Base-by-base conservation (phyloP, 805 yeast genomes). In the Candida silvatica region DNA sequence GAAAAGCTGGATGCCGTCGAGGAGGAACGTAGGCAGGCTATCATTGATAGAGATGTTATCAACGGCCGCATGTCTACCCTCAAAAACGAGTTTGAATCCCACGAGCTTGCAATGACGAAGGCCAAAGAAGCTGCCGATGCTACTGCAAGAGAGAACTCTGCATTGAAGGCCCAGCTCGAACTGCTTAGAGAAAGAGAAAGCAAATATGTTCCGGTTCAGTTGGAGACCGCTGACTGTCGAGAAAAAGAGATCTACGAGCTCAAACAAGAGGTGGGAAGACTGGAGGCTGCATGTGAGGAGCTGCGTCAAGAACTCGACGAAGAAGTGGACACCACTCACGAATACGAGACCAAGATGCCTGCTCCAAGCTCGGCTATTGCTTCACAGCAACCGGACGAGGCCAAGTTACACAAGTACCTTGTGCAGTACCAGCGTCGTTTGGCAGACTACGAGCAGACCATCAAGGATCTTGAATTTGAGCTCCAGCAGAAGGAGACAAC, bases 401-500 rank as follows among this genome's bases (percentile, higher is more conserved):
- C 9, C 6, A n/a, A 9, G 20, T 18, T 30, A 17, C 15, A 30
- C 15, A 16, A 31, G 8, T 31, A 23, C 15, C 22, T 31, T 6
- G 28, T 14, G 14, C 6, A n/a, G 6, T 31, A 31, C 17, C 34
- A 31, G 14, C 12, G 7, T 5, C 15, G 6, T 7, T 9, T 31
- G 8, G 17, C n/a, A 8, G 34, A 31, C 15, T 31, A 31, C 14
- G 20, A 47, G 24, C 17, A 25, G 16, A 42, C 42, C 17, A 27
- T 46, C 9, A 27, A 31, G 3, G 39, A 26, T 3, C 29, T 46
- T 11, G 34, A 38, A 17, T 16, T 22, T 4, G 41, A 39, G 16
- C 31, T 49, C 1, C 17, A 31, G 5, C 35, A 34, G 7, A 49
- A 42, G 18, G 55, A 51, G 18, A 31, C 30, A 3, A 33, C 36